A percentile compares a stretch with the other conserved stretches of the same genome.
Evolutionary conservation across 306 rosid species (phyloP).

Genomic region (Pyrus bretschneideri): DNA sequence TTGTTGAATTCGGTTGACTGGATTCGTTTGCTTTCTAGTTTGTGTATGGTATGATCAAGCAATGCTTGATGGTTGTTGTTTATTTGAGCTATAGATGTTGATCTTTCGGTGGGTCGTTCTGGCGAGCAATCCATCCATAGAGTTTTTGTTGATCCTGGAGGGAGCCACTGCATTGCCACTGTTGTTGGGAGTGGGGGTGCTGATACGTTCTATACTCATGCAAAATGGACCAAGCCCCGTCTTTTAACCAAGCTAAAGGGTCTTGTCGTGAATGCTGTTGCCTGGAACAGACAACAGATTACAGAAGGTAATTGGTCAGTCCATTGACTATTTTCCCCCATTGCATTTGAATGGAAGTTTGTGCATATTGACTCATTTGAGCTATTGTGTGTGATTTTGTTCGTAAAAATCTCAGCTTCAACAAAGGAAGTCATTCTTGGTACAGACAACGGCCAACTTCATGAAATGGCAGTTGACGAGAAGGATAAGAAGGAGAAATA

Average conservation of each 20-base stretch:
- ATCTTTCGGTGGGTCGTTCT: constrained; percentile 78
- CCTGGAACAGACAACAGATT: constrained; percentile 87
- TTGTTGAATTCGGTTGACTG: not conserved
- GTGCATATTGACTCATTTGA: not conserved
- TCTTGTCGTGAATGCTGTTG: constrained; percentile 82
- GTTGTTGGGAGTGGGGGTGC: constrained; percentile 73
- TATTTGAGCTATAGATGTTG: constrained; percentile 54
- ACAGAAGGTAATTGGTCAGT: constrained; percentile 63
- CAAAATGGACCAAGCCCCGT: constrained; percentile 89
- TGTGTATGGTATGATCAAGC: not conserved
- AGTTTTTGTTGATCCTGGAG: constrained; percentile 94
- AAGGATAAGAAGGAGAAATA: constrained; percentile 95
- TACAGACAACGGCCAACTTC: constrained; percentile 79
- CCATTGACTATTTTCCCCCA: not conserved
- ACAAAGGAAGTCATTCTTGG: constrained; percentile 90
- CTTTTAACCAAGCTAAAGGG: constrained; percentile 74
- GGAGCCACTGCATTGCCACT: constrained; percentile 87
- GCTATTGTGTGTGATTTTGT: not conserved
- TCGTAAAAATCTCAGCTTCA: constrained; percentile 42
- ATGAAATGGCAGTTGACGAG: constrained; percentile 87
- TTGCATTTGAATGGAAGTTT: not conserved
- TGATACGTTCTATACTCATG: constrained; percentile 87
- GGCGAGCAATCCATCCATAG: constrained; percentile 96
- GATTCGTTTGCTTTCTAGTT: not conserved
- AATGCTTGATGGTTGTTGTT: constrained; percentile 19